Evolutionary conservation across 805 yeast species (phyloP).

Genomic region (Pichia kluyveri): DNA sequence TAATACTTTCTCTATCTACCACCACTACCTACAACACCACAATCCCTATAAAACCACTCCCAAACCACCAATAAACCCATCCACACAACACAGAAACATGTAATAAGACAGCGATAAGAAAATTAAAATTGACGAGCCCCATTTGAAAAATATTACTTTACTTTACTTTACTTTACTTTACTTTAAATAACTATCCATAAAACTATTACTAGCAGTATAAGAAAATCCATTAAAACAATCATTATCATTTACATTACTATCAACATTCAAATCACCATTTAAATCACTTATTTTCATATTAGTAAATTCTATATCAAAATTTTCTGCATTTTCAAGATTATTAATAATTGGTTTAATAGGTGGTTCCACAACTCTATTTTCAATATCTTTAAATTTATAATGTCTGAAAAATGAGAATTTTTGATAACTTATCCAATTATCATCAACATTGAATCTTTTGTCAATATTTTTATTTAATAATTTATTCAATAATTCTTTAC

Average conservation of each 20-base stretch:
- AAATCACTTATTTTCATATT: conserved; percentile 32
- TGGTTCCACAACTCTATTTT: conserved; percentile 41
- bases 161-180: background rate
- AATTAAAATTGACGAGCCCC: too few relatives aligned
- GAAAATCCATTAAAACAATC: conserved; percentile 35
- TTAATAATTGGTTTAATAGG: conserved; percentile 74
- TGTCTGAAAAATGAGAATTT: conserved; percentile 67
- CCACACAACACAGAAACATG: too few relatives aligned
- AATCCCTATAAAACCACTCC: too few relatives aligned
- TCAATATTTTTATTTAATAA: conserved; percentile 57
- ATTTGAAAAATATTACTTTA: too few relatives aligned
- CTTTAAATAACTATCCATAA: conserved; percentile 21
- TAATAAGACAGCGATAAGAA: too few relatives aligned
- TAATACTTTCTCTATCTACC: too few relatives aligned
- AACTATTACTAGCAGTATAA: conserved; percentile 32
- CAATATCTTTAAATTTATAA: conserved; percentile 55
- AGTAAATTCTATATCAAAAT: conserved; percentile 70
- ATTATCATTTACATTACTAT: conserved; percentile 2
- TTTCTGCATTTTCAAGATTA: conserved; percentile 67
- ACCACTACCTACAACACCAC: too few relatives aligned
- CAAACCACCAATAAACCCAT: too few relatives aligned
- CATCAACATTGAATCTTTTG: conserved; percentile 51
- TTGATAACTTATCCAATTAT: conserved; percentile 43
- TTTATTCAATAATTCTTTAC: conserved; percentile 61
- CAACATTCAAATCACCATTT: background rate